Evolutionary conservation across 805 yeast species (phyloP).

Genomic region (Alloascoidea africana): DNA sequence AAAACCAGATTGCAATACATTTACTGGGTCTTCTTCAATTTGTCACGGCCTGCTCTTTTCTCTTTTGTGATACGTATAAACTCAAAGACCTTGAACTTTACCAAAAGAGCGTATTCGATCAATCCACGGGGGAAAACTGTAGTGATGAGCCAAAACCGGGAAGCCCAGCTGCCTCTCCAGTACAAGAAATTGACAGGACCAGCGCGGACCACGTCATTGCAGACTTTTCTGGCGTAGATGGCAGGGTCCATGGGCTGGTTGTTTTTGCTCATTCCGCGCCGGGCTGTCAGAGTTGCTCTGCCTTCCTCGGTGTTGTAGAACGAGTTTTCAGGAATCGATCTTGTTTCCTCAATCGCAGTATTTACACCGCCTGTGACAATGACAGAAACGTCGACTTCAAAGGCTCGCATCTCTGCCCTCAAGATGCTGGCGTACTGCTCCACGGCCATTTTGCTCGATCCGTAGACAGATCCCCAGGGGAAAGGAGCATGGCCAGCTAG

Average conservation of each 20-base stretch:
- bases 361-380: constrained; percentile 64
- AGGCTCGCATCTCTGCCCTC: constrained; percentile 54
- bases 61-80: neutral
- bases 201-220: constrained; percentile 27
- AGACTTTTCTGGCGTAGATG: constrained; percentile 39
- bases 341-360: constrained; percentile 53
- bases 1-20: too few species aligned
- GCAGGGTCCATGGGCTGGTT: constrained; percentile 46
- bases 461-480: constrained; percentile 56
- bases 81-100: neutral
- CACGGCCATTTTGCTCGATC: constrained; percentile 62
- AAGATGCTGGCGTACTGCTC: constrained; percentile 53
- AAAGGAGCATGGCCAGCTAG: constrained; percentile 48
- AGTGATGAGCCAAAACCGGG: constrained; percentile 4
- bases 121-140: constrained; percentile 3
- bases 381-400: constrained; percentile 56
- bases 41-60: too few species aligned
- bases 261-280: constrained; percentile 44
- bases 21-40: too few species aligned
- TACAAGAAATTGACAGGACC: constrained; percentile 2
- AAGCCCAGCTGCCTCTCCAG: constrained; percentile 6
- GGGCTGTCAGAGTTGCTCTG: constrained; percentile 26
- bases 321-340: constrained; percentile 42
- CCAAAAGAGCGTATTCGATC: neutral
- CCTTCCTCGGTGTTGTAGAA: constrained; percentile 36